Percentiles rank a stretch among this genome's conserved stretches.
Evolutionary conservation across 805 yeast species (phyloP).

Genomic region (Middelhovenomyces tepae): DNA sequence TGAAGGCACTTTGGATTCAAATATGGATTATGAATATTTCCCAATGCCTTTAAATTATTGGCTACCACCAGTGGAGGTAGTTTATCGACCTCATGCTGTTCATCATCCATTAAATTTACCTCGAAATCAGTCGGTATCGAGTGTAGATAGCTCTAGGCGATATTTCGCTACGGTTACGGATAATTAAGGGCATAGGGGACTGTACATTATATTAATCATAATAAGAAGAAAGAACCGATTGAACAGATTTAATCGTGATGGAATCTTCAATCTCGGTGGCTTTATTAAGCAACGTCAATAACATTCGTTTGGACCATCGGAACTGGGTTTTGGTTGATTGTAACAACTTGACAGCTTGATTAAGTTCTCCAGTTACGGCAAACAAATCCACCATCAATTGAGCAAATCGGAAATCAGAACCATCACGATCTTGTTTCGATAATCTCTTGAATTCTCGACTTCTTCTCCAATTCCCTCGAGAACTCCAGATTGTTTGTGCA

Average conservation of each 20-base stretch:
- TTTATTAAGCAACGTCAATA: constrained; percentile 34
- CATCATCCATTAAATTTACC: constrained; percentile 35
- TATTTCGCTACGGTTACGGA: too few species aligned
- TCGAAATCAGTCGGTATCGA: too few species aligned
- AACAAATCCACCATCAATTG: constrained; percentile 55
- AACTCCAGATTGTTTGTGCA: constrained; percentile 65
- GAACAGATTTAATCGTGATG: constrained; percentile 11
- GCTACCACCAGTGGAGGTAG: constrained; percentile 47
- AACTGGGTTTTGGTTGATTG: constrained; percentile 59
- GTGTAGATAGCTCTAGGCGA: too few species aligned
- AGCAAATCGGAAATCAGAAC: constrained; percentile 62
- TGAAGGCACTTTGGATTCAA: constrained; percentile 9
- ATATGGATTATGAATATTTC: constrained; percentile 37
- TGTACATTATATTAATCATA: too few species aligned
- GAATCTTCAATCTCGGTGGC: constrained; percentile 39
- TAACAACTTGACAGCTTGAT: constrained; percentile 65
- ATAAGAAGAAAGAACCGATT: constrained; percentile 8
- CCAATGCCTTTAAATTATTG: constrained; percentile 44
- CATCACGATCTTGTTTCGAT: constrained; percentile 31
- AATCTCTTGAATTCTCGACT: constrained; percentile 41
- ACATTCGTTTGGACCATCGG: constrained; percentile 51
- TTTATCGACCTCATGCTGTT: constrained; percentile 47
- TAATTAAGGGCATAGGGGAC: too few species aligned
- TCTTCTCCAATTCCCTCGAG: constrained; percentile 66
- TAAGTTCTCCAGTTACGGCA: constrained; percentile 43